These are phyloP conservation scores for Oxyria digyna DNA, from an alignment of 148 eudicot species.

Conservation along the genomic window DNA sequence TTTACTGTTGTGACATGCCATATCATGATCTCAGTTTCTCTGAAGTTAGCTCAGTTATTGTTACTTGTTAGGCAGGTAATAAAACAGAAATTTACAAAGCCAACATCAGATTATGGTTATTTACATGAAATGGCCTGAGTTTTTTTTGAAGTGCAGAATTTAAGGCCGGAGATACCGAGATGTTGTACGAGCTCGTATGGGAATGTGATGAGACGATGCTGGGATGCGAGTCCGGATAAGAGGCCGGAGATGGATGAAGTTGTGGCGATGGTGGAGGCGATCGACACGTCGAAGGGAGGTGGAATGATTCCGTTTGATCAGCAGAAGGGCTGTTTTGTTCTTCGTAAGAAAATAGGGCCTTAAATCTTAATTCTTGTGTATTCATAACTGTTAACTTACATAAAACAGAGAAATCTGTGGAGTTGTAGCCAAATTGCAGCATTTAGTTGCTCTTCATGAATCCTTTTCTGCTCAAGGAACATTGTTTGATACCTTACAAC, in stretches of 20 bases:
- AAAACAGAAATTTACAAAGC: background rate
- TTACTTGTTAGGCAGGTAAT: constrained; percentile 52
- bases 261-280: constrained; percentile 62
- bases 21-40: constrained; percentile 88
- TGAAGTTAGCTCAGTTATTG: constrained; percentile 86
- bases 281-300: constrained; percentile 79
- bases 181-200: constrained; percentile 76
- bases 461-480: background rate
- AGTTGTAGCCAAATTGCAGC: background rate
- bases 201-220: constrained; percentile 76
- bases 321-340: constrained; percentile 58
- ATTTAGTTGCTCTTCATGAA: background rate
- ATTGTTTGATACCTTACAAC: too few relatives aligned
- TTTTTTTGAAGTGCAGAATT: constrained; percentile 31
- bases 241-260: constrained; percentile 89
- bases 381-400: too few relatives aligned
- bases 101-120: background rate
- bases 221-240: constrained; percentile 85
- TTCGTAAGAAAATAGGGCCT: constrained; percentile 48
- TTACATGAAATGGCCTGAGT: background rate
- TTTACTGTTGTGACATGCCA: constrained; percentile 94
- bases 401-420: too few relatives aligned
- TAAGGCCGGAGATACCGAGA: constrained; percentile 84
- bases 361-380: too few relatives aligned
- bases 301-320: constrained; percentile 81